phyloP scores from a whole-genome alignment of 1,139 yeast species.

The Geotrichum cucujoidarum region DNA sequence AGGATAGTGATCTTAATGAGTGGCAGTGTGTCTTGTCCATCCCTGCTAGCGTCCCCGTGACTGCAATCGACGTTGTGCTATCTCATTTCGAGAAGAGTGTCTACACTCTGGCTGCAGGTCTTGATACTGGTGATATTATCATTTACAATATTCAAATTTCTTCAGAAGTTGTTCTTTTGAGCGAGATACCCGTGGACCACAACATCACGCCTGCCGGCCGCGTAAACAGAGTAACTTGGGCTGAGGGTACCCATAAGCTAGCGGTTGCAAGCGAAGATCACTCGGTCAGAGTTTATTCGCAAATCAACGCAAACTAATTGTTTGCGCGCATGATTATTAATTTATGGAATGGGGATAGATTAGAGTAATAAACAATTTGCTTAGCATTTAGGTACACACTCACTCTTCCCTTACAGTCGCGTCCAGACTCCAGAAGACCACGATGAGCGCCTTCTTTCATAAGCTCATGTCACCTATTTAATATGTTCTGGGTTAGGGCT shows the following conservation, averaged over 20 bases:
- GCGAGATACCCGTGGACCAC: constrained; percentile 27
- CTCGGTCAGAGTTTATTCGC: constrained; percentile 43
- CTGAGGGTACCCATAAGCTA: constrained; percentile 37
- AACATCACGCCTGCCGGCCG: constrained; percentile 50
- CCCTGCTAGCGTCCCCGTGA: constrained; percentile 49
- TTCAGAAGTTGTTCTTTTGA: constrained; percentile 30
- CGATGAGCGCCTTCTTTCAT: too few species aligned
- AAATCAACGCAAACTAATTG: too few species aligned
- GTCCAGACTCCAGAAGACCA: too few species aligned
- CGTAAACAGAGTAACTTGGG: constrained; percentile 60
- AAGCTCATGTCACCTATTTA: too few species aligned
- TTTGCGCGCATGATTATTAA: too few species aligned
- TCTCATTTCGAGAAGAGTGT: constrained; percentile 24
- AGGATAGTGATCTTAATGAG: constrained; percentile 23
- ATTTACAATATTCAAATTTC: constrained; percentile 30
- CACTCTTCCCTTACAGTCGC: too few species aligned
- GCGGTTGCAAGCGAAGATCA: constrained; percentile 70
- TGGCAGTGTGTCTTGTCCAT: constrained; percentile 25
- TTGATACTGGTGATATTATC: constrained; percentile 57
- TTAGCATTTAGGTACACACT: too few species aligned
- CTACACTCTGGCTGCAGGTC: constrained; percentile 57
- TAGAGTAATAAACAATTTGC: too few species aligned
- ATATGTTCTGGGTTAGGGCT: too few species aligned
- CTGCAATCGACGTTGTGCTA: constrained; percentile 56
- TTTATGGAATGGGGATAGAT: too few species aligned